phyloP scores from a whole-genome alignment of 768 basidiomycete genomes.

The Russula sp. region DNA sequence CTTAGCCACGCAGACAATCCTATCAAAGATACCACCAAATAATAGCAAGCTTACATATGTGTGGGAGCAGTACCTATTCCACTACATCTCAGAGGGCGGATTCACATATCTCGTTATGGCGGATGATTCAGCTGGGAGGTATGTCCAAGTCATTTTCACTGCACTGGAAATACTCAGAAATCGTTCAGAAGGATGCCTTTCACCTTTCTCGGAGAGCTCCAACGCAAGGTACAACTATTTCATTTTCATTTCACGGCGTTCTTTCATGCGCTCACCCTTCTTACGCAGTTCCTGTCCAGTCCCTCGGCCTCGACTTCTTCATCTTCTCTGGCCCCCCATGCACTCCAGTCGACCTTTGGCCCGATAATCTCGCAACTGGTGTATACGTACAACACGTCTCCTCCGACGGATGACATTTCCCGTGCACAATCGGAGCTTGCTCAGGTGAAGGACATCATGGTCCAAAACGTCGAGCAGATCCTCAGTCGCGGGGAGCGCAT shows the following conservation, averaged over 20 bases:
- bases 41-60: constrained; percentile 78
- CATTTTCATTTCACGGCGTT: constrained; percentile 8
- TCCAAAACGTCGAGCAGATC: constrained; percentile 97
- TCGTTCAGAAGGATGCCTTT: constrained; percentile 80
- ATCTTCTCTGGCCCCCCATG: constrained; percentile 47
- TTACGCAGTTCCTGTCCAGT: constrained; percentile 53
- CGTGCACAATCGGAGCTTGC: constrained; percentile 87
- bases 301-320: constrained; percentile 61
- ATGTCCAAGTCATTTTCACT: constrained; percentile 32
- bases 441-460: constrained; percentile 96
- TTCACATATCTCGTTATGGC: constrained; percentile 92
- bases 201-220: constrained; percentile 84
- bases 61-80: constrained; percentile 92
- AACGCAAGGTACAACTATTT: constrained; percentile 54
- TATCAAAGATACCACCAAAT: constrained; percentile 93
- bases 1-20: constrained; percentile 81
- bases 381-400: constrained; percentile 85
- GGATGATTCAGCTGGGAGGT: constrained; percentile 90
- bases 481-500: constrained; percentile 92
- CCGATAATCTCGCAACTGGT: constrained; percentile 70
- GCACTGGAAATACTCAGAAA: neutral
- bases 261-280: constrained; percentile 8
- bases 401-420: constrained; percentile 83
- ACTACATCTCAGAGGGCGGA: constrained; percentile 88
- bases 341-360: constrained; percentile 69